These are phyloP conservation scores for Coemansia sp. DNA, from an alignment of 192 early-diverging fungal species.

Conservation along the genomic window DNA sequence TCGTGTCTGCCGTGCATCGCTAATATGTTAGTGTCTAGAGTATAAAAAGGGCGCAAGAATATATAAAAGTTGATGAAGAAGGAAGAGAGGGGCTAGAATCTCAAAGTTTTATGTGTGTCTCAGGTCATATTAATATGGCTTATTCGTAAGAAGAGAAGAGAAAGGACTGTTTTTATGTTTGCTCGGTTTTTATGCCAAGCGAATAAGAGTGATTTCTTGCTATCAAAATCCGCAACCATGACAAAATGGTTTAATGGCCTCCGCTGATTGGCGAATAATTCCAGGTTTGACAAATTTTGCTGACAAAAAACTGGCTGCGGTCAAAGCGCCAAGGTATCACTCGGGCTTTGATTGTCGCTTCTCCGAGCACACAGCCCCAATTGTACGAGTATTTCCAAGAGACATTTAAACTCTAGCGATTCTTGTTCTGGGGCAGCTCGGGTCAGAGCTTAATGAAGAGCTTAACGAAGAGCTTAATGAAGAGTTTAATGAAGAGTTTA, in stretches of 20 bases:
- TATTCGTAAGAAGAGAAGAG: too few species aligned
- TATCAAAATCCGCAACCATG: too few species aligned
- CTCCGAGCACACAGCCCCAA: too few species aligned
- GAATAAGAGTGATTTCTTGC: neutral
- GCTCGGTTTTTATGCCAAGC: neutral
- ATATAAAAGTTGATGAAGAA: neutral
- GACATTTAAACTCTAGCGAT: too few species aligned
- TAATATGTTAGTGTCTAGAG: constrained; percentile 5
- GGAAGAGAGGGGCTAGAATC: constrained; percentile 6
- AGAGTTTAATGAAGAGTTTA: too few species aligned
- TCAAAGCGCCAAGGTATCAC: neutral
- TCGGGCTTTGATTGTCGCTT: too few species aligned
- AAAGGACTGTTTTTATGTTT: neutral
- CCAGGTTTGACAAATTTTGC: constrained; percentile 4
- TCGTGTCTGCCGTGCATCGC: constrained; percentile 40
- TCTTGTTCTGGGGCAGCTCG: too few species aligned
- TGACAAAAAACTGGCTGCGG: constrained; percentile 5
- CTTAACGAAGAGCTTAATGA: too few species aligned
- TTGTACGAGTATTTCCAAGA: too few species aligned
- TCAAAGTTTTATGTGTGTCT: constrained; percentile 2
- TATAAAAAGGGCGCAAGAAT: neutral
- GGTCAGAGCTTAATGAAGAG: too few species aligned
- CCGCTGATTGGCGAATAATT: constrained; percentile 3
- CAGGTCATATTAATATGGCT: neutral
- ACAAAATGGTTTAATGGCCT: constrained; percentile 3